phyloP scores from a whole-genome alignment of 495 filamentous ascomycete genomes.

The Umbilicaria muhlenbergii region DNA sequence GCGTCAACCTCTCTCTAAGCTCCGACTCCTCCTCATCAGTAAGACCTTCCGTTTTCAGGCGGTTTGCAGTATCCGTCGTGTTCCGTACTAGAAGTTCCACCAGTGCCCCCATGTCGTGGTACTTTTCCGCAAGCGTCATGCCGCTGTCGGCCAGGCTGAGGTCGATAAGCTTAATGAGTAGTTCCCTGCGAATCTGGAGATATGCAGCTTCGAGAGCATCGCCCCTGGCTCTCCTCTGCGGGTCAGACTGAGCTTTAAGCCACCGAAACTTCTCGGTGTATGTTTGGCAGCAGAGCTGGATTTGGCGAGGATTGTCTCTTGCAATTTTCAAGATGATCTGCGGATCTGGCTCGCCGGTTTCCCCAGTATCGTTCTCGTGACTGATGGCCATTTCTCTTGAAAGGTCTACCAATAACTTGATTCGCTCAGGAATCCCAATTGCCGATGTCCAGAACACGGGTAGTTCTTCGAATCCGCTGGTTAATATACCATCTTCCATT shows the following conservation, averaged over 20 bases:
- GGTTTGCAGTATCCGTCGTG: conserved; percentile 5
- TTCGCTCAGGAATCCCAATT: conserved; percentile 37
- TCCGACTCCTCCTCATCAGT: conserved; percentile 5
- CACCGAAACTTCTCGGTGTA: conserved; percentile 48
- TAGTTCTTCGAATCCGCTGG: conserved; percentile 41
- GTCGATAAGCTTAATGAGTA: conserved; percentile 47
- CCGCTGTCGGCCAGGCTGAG: conserved; percentile 52
- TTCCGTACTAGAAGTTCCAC: conserved; percentile 40
- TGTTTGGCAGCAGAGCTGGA: conserved; percentile 41
- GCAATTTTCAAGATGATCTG: conserved; percentile 30
- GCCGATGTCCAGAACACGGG: conserved; percentile 73
- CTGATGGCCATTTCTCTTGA: conserved; percentile 15
- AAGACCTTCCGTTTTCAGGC: neutral
- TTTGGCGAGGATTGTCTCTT: conserved; percentile 34
- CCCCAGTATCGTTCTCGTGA: conserved; percentile 8
- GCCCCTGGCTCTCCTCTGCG: conserved; percentile 27
- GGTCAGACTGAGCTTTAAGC: conserved; percentile 34
- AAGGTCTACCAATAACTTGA: conserved; percentile 34
- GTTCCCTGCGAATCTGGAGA: conserved; percentile 36
- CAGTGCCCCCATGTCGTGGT: conserved; percentile 50
- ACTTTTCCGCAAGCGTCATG: conserved; percentile 58
- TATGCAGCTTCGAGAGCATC: conserved; percentile 32
- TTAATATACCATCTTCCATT: conserved; percentile 52
- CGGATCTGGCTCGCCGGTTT: conserved; percentile 17
- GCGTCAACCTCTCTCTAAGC: conserved; percentile 16